Conservation (phyloP, 192 early-diverging fungal genomes). For the Thoreauomyces humboldtii region DNA sequence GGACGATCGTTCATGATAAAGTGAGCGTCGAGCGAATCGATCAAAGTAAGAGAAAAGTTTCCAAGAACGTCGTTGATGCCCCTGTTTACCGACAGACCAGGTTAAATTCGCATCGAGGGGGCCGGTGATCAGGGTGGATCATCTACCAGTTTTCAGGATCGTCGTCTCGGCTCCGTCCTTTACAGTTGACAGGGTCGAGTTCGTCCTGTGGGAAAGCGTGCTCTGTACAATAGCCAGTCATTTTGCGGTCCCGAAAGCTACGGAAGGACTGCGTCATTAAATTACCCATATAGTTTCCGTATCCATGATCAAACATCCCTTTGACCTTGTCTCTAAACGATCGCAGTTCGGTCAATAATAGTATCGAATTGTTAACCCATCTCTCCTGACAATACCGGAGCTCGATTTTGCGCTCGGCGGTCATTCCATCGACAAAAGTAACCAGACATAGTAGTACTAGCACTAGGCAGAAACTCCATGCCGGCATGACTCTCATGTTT, state of each 20-base stretch:
- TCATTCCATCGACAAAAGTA: too few species aligned
- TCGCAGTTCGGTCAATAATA: too few species aligned
- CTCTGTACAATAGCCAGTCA: too few species aligned
- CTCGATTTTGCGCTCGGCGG: too few species aligned
- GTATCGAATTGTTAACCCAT: too few species aligned
- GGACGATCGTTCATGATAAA: slow-evolving; percentile 68
- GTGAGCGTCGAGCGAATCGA: slow-evolving; percentile 87
- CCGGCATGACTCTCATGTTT: too few species aligned
- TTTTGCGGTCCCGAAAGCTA: slow-evolving; percentile 61
- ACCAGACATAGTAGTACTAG: too few species aligned
- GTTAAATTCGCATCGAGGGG: neutral
- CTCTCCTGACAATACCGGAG: too few species aligned
- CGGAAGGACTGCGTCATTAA: neutral
- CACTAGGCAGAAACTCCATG: too few species aligned
- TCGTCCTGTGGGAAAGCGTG: slow-evolving; percentile 90
- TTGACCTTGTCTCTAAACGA: slow-evolving; percentile 31
- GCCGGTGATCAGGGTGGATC: too few species aligned
- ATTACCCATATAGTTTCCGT: neutral
- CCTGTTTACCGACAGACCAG: slow-evolving; percentile 20
- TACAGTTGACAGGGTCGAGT: slow-evolving; percentile 82
- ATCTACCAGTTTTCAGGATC: slow-evolving; percentile 58
- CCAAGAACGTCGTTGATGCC: slow-evolving; percentile 92
- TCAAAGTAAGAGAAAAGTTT: slow-evolving; percentile 87
- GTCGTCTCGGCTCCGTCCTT: slow-evolving; percentile 68
- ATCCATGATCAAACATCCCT: slow-evolving; percentile 48